A percentile compares a stretch with the other conserved stretches of the same genome.
Conservation (phyloP, 1,139 yeast genomes). For the Protomyces lactucae-debilis region DNA sequence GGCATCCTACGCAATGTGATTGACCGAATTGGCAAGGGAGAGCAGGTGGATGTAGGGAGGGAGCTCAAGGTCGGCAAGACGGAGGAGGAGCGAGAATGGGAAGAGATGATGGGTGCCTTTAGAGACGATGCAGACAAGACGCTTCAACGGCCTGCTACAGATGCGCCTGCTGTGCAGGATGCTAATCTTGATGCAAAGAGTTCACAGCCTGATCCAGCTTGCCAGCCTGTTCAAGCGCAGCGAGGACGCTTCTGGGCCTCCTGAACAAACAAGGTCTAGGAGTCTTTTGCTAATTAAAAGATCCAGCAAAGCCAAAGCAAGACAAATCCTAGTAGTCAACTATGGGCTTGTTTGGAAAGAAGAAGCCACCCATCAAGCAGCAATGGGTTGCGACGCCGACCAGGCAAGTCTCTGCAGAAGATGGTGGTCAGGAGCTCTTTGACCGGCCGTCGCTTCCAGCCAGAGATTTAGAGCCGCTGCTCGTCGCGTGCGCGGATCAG, state of each 20-base stretch:
- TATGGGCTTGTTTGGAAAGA: background rate
- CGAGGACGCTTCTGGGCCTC: background rate
- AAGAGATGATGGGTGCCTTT: conserved; percentile 10
- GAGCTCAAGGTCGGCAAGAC: conserved; percentile 20
- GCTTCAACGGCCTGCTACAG: background rate
- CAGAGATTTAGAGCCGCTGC: background rate
- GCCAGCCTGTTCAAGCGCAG: background rate
- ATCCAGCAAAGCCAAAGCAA: no score
- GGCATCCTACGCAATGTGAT: conserved; percentile 17
- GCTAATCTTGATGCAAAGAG: background rate
- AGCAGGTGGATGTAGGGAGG: conserved; percentile 14
- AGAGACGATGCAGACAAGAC: conserved; percentile 7
- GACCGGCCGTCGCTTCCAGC: background rate
- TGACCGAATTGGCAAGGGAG: conserved; percentile 15
- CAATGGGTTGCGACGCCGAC: background rate
- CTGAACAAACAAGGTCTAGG: background rate
- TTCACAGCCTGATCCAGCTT: background rate
- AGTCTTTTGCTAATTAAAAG: no score
- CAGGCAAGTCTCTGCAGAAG: background rate
- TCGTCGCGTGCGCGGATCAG: background rate
- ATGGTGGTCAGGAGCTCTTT: background rate
- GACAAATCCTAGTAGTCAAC: background rate
- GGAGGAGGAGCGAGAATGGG: conserved; percentile 24
- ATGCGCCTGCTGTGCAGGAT: background rate
- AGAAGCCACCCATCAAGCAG: background rate